These are phyloP conservation scores for Chalara sp. DNA, from an alignment of 2,329 filamentous ascomycete genomes.

Conservation along the genomic window DNA sequence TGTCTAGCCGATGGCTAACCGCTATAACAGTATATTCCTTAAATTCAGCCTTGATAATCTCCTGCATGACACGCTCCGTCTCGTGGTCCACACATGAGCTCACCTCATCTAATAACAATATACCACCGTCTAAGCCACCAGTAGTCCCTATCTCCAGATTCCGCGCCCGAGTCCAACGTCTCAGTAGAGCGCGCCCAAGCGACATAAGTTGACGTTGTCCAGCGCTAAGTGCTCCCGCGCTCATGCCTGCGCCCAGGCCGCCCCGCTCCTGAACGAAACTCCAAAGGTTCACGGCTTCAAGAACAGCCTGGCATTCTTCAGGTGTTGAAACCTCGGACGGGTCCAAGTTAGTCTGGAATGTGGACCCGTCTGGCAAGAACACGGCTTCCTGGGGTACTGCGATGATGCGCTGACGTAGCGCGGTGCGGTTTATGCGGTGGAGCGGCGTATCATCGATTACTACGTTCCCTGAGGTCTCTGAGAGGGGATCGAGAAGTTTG, in stretches of 20 bases:
- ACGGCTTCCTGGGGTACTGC: constrained; percentile 48
- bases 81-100: constrained; percentile 26
- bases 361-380: constrained; percentile 40
- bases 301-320: constrained; percentile 5
- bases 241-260: constrained; percentile 31
- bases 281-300: constrained; percentile 8
- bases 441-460: constrained; percentile 37
- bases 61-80: constrained; percentile 49
- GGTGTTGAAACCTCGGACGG: constrained; percentile 27
- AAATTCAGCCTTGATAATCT: constrained; percentile 46
- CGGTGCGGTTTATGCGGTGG: constrained; percentile 31
- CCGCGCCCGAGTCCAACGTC: constrained; percentile 21
- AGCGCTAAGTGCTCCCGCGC: constrained; percentile 30
- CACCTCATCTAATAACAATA: constrained; percentile 30
- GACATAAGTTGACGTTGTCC: constrained; percentile 43
- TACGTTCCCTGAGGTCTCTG: constrained; percentile 28
- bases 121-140: constrained; percentile 21
- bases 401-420: constrained; percentile 41
- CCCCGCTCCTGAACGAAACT: constrained; percentile 17
- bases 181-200: constrained; percentile 38
- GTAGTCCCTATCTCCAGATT: background rate
- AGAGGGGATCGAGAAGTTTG: constrained; percentile 30
- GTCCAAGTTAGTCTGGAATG: constrained; percentile 37
- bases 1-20: constrained; percentile 31
- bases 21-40: constrained; percentile 43